Evolutionary conservation across 2,329 filamentous ascomycete genomes (phyloP).

Genomic region (Aspergillus hortae): DNA sequence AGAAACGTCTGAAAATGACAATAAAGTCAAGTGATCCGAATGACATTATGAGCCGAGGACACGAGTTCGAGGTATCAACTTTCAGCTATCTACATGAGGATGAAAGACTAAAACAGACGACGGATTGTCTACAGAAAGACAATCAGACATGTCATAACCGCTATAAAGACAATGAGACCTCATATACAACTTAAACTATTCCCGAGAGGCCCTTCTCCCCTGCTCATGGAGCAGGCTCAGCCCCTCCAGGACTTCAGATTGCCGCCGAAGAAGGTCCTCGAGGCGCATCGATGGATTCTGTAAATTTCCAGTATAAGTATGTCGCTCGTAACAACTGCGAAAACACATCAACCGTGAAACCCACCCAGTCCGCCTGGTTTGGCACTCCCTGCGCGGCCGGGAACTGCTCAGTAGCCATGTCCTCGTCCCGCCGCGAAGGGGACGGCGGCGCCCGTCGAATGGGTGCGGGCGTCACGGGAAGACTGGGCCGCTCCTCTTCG

Average conservation of each 20-base stretch:
- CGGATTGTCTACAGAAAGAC: background rate
- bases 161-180: background rate
- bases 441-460: slow-evolving; percentile 56
- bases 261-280: slow-evolving; percentile 64
- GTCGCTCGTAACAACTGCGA: slow-evolving; percentile 40
- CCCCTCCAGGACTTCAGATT: slow-evolving; percentile 59
- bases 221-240: slow-evolving; percentile 22
- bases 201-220: slow-evolving; percentile 8
- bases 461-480: slow-evolving; percentile 87
- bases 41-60: background rate
- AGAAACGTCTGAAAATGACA: background rate
- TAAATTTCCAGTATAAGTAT: slow-evolving; percentile 46
- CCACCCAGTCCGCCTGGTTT: slow-evolving; percentile 89
- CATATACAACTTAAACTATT: background rate
- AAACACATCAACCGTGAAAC: slow-evolving; percentile 54
- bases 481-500: slow-evolving; percentile 75
- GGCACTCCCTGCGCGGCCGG: slow-evolving; percentile 80
- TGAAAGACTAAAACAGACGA: background rate
- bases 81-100: background rate
- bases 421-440: slow-evolving; percentile 46
- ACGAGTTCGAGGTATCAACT: no score
- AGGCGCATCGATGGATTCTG: slow-evolving; percentile 69
- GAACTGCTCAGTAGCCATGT: slow-evolving; percentile 45
- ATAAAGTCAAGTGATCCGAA: background rate
- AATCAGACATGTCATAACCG: background rate